phyloP scores from a whole-genome alignment of 2,329 filamentous ascomycete genomes.

The Rhynchosporium secalis region DNA sequence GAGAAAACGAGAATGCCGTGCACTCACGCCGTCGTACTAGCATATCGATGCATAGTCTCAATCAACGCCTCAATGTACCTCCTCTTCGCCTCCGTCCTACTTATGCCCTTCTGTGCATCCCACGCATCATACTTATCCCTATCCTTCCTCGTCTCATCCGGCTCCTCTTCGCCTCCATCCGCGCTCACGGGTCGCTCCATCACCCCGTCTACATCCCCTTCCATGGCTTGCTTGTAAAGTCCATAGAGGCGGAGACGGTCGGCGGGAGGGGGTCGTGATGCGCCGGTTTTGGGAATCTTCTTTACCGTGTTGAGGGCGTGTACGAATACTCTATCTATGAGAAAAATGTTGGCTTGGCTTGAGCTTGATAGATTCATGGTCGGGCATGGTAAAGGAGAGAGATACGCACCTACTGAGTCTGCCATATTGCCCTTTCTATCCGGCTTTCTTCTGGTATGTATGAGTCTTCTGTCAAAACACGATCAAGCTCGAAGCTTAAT shows the following conservation, averaged over 20 bases:
- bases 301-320: conserved; percentile 99
- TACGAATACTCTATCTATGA: conserved; percentile 90
- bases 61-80: conserved; percentile 92
- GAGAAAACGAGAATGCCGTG: not conserved
- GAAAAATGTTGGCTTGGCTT: not conserved
- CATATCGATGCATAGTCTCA: conserved; percentile 95
- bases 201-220: conserved; percentile 92
- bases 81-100: conserved; percentile 88
- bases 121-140: conserved; percentile 88
- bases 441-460: conserved; percentile 6
- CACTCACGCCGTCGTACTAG: conserved; percentile 72
- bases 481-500: conserved; percentile 1
- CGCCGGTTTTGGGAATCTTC: conserved; percentile 92
- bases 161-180: conserved; percentile 57
- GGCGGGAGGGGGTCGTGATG: conserved; percentile 78
- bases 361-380: not conserved
- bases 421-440: conserved; percentile 45
- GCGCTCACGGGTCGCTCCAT: conserved; percentile 74
- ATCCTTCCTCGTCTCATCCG: conserved; percentile 50
- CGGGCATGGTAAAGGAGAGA: not conserved
- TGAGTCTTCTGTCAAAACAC: not conserved
- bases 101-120: conserved; percentile 82
- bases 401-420: conserved; percentile 51
- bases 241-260: conserved; percentile 94
- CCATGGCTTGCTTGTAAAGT: conserved; percentile 98